Conservation (phyloP, 2,329 filamentous ascomycete species). For the Sclerotinia sclerotiorum region DNA sequence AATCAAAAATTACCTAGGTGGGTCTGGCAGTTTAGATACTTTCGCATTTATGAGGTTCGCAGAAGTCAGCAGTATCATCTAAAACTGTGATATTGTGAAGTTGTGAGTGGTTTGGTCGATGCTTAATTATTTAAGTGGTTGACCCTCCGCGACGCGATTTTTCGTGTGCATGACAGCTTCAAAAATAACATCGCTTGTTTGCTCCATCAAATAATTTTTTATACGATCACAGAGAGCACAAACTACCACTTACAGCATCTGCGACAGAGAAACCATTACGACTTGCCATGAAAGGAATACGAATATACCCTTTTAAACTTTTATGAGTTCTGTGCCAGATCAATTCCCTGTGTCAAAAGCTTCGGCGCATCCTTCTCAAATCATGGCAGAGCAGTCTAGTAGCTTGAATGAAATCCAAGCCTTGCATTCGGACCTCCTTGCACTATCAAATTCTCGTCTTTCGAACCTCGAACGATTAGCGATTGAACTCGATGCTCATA, state of each 20-base stretch:
- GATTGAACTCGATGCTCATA: constrained; percentile 62
- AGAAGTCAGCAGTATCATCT: constrained; percentile 1
- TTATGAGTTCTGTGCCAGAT: constrained; percentile 13
- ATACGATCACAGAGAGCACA: constrained; percentile 7
- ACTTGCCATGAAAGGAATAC: constrained; percentile 9
- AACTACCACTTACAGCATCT: constrained; percentile 11
- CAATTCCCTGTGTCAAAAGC: constrained; percentile 17
- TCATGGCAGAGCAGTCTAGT: constrained; percentile 68
- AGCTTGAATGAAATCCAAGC: constrained; percentile 75
- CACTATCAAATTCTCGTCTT: constrained; percentile 69
- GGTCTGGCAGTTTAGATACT: not conserved
- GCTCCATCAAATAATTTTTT: constrained; percentile 21
- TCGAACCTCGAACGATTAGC: constrained; percentile 69
- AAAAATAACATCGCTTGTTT: constrained; percentile 25
- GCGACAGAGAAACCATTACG: constrained; percentile 8
- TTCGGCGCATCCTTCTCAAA: constrained; percentile 33
- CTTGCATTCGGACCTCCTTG: constrained; percentile 81
- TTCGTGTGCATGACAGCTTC: constrained; percentile 24
- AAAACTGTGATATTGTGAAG: constrained; percentile 4
- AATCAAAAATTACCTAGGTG: not conserved
- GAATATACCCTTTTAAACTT: not conserved
- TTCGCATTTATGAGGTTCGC: constrained; percentile 8
- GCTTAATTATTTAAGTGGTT: not conserved
- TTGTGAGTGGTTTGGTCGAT: not conserved
- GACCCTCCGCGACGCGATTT: constrained; percentile 22